phyloP scores from a whole-genome alignment of 805 yeast genomes.

The Starmerella stellata region DNA sequence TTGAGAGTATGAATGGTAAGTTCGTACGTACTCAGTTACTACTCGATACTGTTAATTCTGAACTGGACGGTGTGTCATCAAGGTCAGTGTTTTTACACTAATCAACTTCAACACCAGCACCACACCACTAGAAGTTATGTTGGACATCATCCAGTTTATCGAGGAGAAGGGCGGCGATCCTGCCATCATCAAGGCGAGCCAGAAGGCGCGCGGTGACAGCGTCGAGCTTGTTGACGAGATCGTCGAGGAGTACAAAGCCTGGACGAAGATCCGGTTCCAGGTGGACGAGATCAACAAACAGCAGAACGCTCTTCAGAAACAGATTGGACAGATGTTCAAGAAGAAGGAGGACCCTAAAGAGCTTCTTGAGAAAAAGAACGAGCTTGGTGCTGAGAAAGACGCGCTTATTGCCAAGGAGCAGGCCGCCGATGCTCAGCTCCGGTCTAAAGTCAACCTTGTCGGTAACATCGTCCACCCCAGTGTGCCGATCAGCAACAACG shows the following conservation, averaged over 20 bases:
- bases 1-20: too few relatives aligned
- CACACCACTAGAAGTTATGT: too few relatives aligned
- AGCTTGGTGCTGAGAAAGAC: slow-evolving; percentile 51
- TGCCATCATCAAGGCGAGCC: slow-evolving; percentile 68
- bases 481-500: slow-evolving; percentile 73
- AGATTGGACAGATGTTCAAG: slow-evolving; percentile 80
- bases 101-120: too few relatives aligned
- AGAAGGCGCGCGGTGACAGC: slow-evolving; percentile 81
- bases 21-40: too few relatives aligned
- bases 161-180: slow-evolving; percentile 97
- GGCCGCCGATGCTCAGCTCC: slow-evolving; percentile 57
- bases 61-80: too few relatives aligned
- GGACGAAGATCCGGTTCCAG: slow-evolving; percentile 81
- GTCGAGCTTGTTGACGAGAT: slow-evolving; percentile 94
- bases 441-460: slow-evolving; percentile 66
- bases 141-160: slow-evolving; percentile 79
- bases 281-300: slow-evolving; percentile 80
- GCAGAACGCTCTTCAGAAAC: slow-evolving; percentile 78
- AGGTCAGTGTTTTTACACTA: too few relatives aligned
- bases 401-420: slow-evolving; percentile 49
- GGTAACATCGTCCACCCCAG: slow-evolving; percentile 91
- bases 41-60: too few relatives aligned
- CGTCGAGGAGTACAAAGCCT: slow-evolving; percentile 71
- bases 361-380: slow-evolving; percentile 64
- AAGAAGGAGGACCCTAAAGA: slow-evolving; percentile 87